Conservation (phyloP, 192 early-diverging fungal genomes). For the Linnemannia zychae region DNA sequence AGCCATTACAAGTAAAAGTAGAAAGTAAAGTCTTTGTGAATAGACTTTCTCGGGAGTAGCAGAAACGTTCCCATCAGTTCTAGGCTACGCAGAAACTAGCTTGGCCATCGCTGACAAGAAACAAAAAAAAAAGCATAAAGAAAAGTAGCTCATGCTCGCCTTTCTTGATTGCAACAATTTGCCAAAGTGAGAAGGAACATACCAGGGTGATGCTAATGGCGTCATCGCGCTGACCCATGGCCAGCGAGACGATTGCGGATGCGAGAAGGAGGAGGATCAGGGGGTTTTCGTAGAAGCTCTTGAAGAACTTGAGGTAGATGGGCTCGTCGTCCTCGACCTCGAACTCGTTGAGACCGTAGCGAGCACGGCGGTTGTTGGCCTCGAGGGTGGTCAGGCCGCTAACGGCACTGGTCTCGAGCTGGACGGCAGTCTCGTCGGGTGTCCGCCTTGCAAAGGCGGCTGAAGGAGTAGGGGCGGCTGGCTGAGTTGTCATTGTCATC, state of each 20-base stretch:
- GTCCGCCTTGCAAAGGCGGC: slow-evolving; percentile 65
- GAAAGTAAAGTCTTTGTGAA: not conserved
- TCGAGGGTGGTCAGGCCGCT: slow-evolving; percentile 61
- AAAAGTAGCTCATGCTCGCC: not conserved
- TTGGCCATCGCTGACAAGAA: not conserved
- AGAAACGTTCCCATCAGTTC: not conserved
- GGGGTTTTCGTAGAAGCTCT: slow-evolving; percentile 87
- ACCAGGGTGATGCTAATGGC: slow-evolving; percentile 89
- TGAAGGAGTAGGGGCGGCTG: slow-evolving; percentile 60
- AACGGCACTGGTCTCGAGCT: slow-evolving; percentile 58
- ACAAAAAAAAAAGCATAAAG: not conserved
- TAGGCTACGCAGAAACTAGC: not conserved
- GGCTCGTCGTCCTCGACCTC: slow-evolving; percentile 76
- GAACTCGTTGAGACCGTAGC: slow-evolving; percentile 78
- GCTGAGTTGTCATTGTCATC: slow-evolving; percentile 42
- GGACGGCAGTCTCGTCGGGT: slow-evolving; percentile 57
- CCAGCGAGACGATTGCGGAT: slow-evolving; percentile 77
- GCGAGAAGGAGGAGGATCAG: slow-evolving; percentile 84
- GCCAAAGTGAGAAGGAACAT: slow-evolving; percentile 12
- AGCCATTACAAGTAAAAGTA: not conserved
- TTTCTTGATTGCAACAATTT: not conserved
- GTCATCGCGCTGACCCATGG: slow-evolving; percentile 85
- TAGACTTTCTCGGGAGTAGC: not conserved
- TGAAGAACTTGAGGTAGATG: slow-evolving; percentile 79
- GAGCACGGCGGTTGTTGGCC: slow-evolving; percentile 53